Evolutionary conservation across 192 early-diverging fungal genomes (phyloP), one percentile per base, ranked within the genome.

Genomic region (Coemansia asiatica): DNA sequence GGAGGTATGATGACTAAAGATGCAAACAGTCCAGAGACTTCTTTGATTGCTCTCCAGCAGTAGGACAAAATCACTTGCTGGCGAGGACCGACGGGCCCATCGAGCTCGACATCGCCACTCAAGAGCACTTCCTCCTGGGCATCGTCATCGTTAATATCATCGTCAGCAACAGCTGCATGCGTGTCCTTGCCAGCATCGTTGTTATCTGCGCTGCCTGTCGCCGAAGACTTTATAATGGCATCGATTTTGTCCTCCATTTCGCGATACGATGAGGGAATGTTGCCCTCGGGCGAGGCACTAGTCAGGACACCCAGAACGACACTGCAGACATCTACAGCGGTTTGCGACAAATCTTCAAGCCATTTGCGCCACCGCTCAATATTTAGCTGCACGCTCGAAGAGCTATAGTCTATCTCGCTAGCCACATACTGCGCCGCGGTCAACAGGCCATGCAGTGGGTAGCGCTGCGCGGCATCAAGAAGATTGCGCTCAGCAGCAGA

Each of bases 41-140:
- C 92, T 69, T 95, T 96, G 53, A 98, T 88, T 16, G 92, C 90
- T 58, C 95, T 84, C 90, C 95, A 98, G 76, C 94, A 96, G 61
- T 90, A 90, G 63, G 92, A 92, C 54, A 97, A 65, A 56, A 95
- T 91, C 5, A 94, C 85, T 66, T 96, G 94, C 60, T 93, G 89
- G 18, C 92, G 90, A 8, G 55, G 89, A 68, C 47, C 90, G 71
- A 50, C 76, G 50, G 60, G 77, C 66, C 48, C 56, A 27, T 65
- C 74, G 0, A 76, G 60, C 26, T 57, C 71, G 59, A 54, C 56
- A 55, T 64, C 74, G 23, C 64, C 53, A 36, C 55, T 60, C 13
- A 31, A 56, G 6, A 67, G 66, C 44, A 66, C 60, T 31, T 75
- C 75, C 36, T 75, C 75, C 21, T 61, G 76, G 19, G 79, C 81